Conservation (phyloP, 768 basidiomycete species). For the Hericium coralloides region DNA sequence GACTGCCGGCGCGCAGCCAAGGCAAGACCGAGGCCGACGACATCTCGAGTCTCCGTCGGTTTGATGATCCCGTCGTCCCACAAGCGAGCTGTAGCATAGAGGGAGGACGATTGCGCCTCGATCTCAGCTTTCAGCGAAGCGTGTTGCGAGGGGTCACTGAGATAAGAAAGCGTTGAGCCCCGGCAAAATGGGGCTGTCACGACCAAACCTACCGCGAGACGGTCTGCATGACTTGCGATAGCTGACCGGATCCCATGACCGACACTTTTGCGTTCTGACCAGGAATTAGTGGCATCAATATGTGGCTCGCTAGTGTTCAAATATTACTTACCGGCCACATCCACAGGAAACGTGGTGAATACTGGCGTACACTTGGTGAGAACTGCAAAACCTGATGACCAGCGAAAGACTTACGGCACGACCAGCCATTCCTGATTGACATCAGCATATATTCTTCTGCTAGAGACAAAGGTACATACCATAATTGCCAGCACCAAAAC, state of each 20-base stretch:
- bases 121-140: constrained; percentile 69
- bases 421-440: constrained; percentile 73
- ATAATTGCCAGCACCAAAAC: constrained; percentile 93
- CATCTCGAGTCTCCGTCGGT: constrained; percentile 82
- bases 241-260: constrained; percentile 92
- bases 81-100: constrained; percentile 85
- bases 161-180: background rate
- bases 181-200: background rate
- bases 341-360: constrained; percentile 92
- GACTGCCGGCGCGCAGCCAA: constrained; percentile 48
- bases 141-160: constrained; percentile 75
- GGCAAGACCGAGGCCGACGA: constrained; percentile 80
- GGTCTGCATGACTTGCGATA: constrained; percentile 86
- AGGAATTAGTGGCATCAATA: background rate
- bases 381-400: constrained; percentile 1
- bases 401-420: constrained; percentile 54
- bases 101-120: constrained; percentile 78
- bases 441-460: constrained; percentile 3
- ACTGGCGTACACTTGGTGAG: constrained; percentile 33
- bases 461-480: constrained; percentile 35
- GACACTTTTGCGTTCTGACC: constrained; percentile 81
- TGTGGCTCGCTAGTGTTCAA: background rate
- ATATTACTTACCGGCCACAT: constrained; percentile 82
- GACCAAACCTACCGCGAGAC: constrained; percentile 61
- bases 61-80: constrained; percentile 93